Base-by-base conservation (phyloP, 2,329 filamentous ascomycete genomes). In the Grosmannia huntii region DNA sequence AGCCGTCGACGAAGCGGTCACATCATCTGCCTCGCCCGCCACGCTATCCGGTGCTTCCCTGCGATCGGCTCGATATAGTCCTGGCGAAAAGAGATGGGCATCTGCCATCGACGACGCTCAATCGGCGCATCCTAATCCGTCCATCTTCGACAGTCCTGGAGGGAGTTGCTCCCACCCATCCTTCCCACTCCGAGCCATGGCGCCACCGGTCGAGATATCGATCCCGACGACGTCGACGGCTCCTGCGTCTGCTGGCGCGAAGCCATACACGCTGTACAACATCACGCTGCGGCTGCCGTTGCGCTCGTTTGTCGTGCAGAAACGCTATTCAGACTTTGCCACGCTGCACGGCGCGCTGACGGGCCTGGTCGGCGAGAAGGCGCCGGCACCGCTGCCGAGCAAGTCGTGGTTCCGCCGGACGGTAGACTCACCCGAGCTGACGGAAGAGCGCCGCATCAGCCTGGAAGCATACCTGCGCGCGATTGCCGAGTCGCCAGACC, bases 341-440 rank as follows among this genome's bases (percentile, higher is more conserved):
- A 69, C 76, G 53, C 82, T 95, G 19, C 82, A 94, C 72, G 70
- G 75, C 33, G 72, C 79, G 4, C 78, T 95, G 10, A 75, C 76
- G 23, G 73, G 78, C 48, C 74, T 82, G 55, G 79, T 85, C 59
- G 83, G 83, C 64, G 67, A 75, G 25, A 70, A 86, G 23, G 87
- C 89, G 9, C 89, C 89, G 0, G 74, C 76, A 1, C 73, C 85
- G 0, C 75, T 92, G 2, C 89, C 89, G 0, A 74, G 73, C 16
- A 94, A 94, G 68, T 83, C 84, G 53, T 94, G 87, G 87, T 81
- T 92, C 67, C 82, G 85, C 60, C 83, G 83, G 11, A 91, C 88
- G 4, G 76, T 88, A 56, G 81, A 78, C 58, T 88, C 83, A 10
- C 76, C 85, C 23, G 81, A 85, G 54, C 78, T 90, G 51, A 86